phyloP scores from a whole-genome alignment of 2,329 filamentous ascomycete species.

The Claviceps quebecensis region DNA sequence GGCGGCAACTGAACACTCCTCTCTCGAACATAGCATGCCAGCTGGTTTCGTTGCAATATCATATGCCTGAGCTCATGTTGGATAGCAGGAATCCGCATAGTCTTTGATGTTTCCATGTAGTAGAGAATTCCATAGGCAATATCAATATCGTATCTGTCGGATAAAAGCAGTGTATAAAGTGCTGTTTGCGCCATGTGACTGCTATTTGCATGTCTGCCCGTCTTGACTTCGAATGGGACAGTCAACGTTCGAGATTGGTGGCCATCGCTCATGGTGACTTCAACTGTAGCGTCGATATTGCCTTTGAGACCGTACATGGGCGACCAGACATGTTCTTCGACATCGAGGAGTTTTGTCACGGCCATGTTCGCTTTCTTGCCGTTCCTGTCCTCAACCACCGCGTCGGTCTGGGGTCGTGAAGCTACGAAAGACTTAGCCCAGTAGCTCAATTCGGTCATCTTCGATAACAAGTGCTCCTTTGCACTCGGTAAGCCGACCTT shows the following conservation, averaged over 20 bases:
- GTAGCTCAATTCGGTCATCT: constrained; percentile 64
- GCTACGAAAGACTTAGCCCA: constrained; percentile 80
- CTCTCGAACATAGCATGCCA: constrained; percentile 75
- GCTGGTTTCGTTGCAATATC: constrained; percentile 87
- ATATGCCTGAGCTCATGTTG: constrained; percentile 85
- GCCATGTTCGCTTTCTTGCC: constrained; percentile 66
- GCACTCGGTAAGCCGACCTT: constrained; percentile 61
- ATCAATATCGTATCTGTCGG: constrained; percentile 88
- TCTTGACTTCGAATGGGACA: constrained; percentile 91
- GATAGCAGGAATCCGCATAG: constrained; percentile 70
- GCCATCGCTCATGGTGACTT: constrained; percentile 66
- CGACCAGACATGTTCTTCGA: constrained; percentile 97
- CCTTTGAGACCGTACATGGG: constrained; percentile 95
- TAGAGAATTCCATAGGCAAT: constrained; percentile 85
- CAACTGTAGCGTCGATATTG: constrained; percentile 93
- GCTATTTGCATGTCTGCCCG: constrained; percentile 68
- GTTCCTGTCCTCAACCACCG: constrained; percentile 65
- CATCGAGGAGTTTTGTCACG: constrained; percentile 84
- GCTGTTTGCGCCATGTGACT: constrained; percentile 88
- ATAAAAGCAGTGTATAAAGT: constrained; percentile 81
- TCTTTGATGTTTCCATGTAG: constrained; percentile 85
- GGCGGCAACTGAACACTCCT: constrained; percentile 66
- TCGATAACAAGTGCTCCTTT: constrained; percentile 65
- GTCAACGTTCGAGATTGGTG: constrained; percentile 56
- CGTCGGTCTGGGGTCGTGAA: constrained; percentile 52